Evolutionary conservation across 495 filamentous ascomycete species (phyloP).

Genomic region (Usnea hakonensis): DNA sequence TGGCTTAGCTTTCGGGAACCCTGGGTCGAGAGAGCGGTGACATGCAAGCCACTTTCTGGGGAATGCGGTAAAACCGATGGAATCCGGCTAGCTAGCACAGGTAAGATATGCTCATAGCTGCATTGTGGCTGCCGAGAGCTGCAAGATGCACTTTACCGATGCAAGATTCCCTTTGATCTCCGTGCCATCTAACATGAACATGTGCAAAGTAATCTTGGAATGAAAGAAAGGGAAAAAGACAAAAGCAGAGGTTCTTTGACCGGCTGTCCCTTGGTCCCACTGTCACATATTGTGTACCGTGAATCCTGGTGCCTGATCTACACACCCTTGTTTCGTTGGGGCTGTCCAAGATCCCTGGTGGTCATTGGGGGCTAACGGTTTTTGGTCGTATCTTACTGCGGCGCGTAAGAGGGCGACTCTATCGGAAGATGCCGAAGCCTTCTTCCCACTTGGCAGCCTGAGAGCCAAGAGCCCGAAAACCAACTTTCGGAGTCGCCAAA

Average conservation of each 20-base stretch:
- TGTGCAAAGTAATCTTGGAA: not conserved
- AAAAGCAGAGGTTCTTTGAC: not conserved
- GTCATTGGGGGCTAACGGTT: not conserved
- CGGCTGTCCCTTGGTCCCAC: not conserved
- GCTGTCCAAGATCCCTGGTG: too few species aligned
- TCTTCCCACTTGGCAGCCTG: not conserved
- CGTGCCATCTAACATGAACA: not conserved
- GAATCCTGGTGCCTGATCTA: not conserved
- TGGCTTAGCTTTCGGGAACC: not conserved
- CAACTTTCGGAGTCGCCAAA: not conserved
- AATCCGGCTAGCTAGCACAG: not conserved
- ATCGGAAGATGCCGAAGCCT: not conserved
- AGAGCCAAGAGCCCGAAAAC: not conserved
- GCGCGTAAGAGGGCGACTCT: not conserved
- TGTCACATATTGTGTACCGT: too few species aligned
- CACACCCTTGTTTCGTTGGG: not conserved
- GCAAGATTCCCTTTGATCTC: too few species aligned
- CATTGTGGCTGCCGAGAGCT: not conserved
- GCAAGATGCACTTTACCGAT: too few species aligned
- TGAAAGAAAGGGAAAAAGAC: not conserved
- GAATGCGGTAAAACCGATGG: not conserved
- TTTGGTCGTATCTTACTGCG: too few species aligned
- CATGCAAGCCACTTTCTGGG: not conserved
- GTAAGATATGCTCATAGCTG: too few species aligned
- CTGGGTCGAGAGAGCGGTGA: not conserved